phyloP scores from a whole-genome alignment of 2,329 filamentous ascomycete genomes.

The Septoria linicola region DNA sequence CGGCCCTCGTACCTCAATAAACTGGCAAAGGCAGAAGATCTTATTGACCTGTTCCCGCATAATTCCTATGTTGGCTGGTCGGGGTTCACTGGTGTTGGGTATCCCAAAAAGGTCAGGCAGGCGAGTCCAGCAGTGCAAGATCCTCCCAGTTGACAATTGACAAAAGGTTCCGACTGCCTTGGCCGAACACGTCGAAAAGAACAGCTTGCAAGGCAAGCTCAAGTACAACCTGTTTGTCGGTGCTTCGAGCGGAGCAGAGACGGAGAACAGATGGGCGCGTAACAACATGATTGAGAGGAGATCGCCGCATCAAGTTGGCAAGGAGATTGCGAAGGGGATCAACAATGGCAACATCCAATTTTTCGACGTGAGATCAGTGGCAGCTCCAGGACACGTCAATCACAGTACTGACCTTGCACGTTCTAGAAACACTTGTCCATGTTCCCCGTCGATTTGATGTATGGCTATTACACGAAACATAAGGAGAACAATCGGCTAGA shows the following conservation, averaged over 20 bases:
- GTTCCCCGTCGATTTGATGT: constrained; percentile 85
- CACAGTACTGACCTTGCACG: too few relatives aligned
- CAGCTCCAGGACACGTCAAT: too few relatives aligned
- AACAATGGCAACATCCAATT: constrained; percentile 87
- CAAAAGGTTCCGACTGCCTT: constrained; percentile 81
- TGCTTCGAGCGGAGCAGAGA: constrained; percentile 85
- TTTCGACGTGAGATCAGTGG: too few relatives aligned
- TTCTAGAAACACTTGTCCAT: constrained; percentile 92
- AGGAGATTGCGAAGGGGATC: constrained; percentile 85
- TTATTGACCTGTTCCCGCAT: constrained; percentile 79
- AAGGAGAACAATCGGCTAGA: constrained; percentile 72
- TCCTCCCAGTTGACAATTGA: constrained; percentile 47
- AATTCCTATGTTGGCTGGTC: constrained; percentile 87
- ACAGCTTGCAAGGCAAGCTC: constrained; percentile 76
- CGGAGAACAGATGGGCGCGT: constrained; percentile 86
- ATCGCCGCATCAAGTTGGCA: constrained; percentile 84
- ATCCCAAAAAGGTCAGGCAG: constrained; percentile 55
- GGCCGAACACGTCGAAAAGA: constrained; percentile 86
- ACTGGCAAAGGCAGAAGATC: constrained; percentile 73
- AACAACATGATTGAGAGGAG: constrained; percentile 88
- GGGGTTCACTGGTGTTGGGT: constrained; percentile 76
- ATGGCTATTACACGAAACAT: constrained; percentile 73
- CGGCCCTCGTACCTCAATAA: constrained; percentile 77
- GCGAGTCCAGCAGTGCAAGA: too few relatives aligned
- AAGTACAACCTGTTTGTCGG: constrained; percentile 87